A percentile compares a stretch with the other conserved stretches of the same genome.
Evolutionary conservation across 2,329 filamentous ascomycete genomes (phyloP).

Genomic region (Colletotrichum paranaense): DNA sequence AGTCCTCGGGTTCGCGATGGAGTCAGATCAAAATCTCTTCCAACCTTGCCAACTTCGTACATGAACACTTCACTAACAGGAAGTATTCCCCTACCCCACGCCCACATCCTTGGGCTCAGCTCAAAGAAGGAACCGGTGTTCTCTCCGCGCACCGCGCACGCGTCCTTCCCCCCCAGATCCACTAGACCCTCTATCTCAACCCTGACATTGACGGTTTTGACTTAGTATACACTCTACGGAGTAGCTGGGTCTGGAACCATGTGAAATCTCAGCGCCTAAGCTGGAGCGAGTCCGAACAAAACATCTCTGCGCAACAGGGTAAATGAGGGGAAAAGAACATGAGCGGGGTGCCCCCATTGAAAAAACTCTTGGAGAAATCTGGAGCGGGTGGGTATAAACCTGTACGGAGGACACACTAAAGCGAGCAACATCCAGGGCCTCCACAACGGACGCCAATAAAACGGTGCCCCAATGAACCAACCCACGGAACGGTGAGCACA

Average conservation of each 20-base stretch:
- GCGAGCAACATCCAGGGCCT: too few species aligned
- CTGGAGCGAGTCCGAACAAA: too few species aligned
- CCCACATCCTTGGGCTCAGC: background rate
- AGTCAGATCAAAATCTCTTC: background rate
- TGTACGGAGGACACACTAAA: too few species aligned
- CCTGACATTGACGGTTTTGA: too few species aligned
- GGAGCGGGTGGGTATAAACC: background rate
- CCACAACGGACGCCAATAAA: background rate
- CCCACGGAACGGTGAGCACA: background rate
- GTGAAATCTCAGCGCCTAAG: too few species aligned
- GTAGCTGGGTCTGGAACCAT: too few species aligned
- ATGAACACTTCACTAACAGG: background rate
- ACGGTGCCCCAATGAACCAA: background rate
- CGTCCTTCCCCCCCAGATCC: background rate
- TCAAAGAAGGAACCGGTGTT: background rate
- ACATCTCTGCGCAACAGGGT: background rate
- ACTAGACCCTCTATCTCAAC: background rate
- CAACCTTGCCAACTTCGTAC: too few species aligned
- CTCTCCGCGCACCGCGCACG: background rate
- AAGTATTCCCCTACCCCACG: too few species aligned
- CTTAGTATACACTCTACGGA: too few species aligned
- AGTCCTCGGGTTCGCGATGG: conserved; percentile 13
- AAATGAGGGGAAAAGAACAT: background rate
- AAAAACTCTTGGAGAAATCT: conserved; percentile 2
- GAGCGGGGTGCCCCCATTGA: background rate